phyloP scores from a whole-genome alignment of 352 stramenopile genomes.

The Phytophthora quininea region DNA sequence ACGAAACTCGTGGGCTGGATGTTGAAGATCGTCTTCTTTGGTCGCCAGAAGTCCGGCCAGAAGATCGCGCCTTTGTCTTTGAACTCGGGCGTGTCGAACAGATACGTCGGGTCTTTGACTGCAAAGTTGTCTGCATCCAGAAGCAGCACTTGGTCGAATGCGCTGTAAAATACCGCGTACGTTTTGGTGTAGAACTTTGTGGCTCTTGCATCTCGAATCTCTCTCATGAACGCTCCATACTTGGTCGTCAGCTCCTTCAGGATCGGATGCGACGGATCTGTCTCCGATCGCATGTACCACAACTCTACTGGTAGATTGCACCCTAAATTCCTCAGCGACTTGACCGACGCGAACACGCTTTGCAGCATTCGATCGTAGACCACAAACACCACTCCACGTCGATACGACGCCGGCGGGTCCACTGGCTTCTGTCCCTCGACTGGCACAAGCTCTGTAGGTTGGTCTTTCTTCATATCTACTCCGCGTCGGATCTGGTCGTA shows the following conservation, averaged over 20 bases:
- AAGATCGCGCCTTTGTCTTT: conserved; percentile 59
- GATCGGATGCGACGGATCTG: conserved; percentile 48
- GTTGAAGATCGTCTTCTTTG: conserved; percentile 78
- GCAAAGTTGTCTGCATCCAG: conserved; percentile 83
- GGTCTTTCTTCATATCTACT: conserved; percentile 5
- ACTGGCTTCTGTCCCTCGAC: conserved; percentile 6
- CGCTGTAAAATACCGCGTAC: conserved; percentile 74
- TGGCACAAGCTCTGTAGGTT: conserved; percentile 8
- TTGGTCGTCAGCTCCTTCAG: conserved; percentile 40
- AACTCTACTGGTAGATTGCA: conserved; percentile 71
- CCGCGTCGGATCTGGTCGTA: conserved; percentile 28
- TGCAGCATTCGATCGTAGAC: conserved; percentile 59
- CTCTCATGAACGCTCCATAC: conserved; percentile 60
- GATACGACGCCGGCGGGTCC: conserved; percentile 8
- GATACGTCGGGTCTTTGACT: conserved; percentile 62
- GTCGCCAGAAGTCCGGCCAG: conserved; percentile 82
- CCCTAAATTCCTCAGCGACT: conserved; percentile 39
- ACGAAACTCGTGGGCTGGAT: conserved; percentile 67
- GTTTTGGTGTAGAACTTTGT: conserved; percentile 77
- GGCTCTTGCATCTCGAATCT: conserved; percentile 61
- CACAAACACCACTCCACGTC: conserved; percentile 57
- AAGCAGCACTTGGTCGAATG: conserved; percentile 77
- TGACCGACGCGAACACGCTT: conserved; percentile 58
- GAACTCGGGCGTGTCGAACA: conserved; percentile 66
- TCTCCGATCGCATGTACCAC: conserved; percentile 67